Evolutionary conservation across 495 filamentous ascomycete genomes (phyloP), one percentile per base, ranked within the genome.

Genomic region (Hyaloscypha variabilis): DNA sequence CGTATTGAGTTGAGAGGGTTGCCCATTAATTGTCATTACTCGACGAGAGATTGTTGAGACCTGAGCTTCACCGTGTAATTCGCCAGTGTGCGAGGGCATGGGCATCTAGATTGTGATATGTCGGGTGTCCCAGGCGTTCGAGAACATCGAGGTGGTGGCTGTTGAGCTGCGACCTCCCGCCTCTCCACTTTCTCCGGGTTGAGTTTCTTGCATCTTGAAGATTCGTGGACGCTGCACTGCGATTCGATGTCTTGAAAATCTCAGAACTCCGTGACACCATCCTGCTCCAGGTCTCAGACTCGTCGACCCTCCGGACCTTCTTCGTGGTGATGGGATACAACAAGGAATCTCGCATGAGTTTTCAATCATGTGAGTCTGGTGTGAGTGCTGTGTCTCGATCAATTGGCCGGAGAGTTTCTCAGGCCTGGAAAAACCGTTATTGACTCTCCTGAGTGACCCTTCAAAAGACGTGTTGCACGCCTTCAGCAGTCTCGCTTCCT

Each of bases 311-410:
- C 57, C 28, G 56, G 52, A 24, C 56, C 31, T 59, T 52, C 52
- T 68, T 51, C 54, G 58, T 52, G 6, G 5, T 13, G n/a, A 36
- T 42, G 31, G 34, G 24, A 19, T 50, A 60, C 62, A 58, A 58
- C 60, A 53, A 30, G 69, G 66, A 57, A 64, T 58, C 66, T 56
- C 70, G 70, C 70, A 72, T 66, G 62, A 66, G 29, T 51, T 30
- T 63, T 60, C 59, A 66, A 28, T 72, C 70, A 72, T 70, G 70
- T 70, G 70, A 72, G 67, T 25, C 59, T 29, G 46, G 67, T 72
- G 64, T 70, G 66, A 62, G 63, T 62, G 61, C 14, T 30, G 10
- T 50, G 56, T 34, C 25, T 8, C 13, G 56, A 31, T 21, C 62
- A 62, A 72, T 69, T 72, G 67, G 67, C 24, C 42, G 61, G 63